Conservation (phyloP, 345 rosid genomes). For the Rubroshorea leprosula region DNA sequence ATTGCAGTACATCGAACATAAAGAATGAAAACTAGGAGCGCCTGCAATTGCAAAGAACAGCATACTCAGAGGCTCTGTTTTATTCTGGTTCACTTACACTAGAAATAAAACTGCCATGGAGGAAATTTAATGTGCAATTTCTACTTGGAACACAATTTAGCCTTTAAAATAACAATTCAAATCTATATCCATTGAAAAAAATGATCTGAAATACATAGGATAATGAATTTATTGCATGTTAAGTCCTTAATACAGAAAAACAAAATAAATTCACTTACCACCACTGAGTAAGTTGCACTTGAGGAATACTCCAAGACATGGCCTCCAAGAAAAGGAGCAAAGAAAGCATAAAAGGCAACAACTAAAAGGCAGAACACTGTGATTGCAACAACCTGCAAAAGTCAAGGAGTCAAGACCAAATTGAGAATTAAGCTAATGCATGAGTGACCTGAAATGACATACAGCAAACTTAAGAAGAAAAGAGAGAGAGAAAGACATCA, state of each 20-base stretch:
- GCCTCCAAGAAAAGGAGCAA: conserved; percentile 95
- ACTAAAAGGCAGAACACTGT: conserved; percentile 88
- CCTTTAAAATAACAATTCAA: too few relatives aligned
- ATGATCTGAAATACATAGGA: too few relatives aligned
- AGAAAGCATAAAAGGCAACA: conserved; percentile 91
- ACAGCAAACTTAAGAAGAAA: neutral
- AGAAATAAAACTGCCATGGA: neutral
- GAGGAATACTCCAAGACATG: conserved; percentile 75
- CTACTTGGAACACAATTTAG: neutral
- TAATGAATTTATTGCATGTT: too few relatives aligned
- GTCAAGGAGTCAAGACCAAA: conserved; percentile 11
- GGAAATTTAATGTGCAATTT: neutral
- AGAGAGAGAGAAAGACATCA: neutral
- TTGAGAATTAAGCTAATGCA: neutral
- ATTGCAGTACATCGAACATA: conserved; percentile 97
- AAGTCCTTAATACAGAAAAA: neutral
- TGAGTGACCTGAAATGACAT: neutral
- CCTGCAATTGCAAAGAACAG: conserved; percentile 47
- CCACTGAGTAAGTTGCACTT: conserved; percentile 69
- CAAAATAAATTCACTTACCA: conserved; percentile 51
- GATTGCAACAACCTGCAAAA: conserved; percentile 85
- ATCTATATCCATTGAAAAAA: too few relatives aligned
- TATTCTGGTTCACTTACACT: neutral
- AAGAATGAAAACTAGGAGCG: conserved; percentile 75
- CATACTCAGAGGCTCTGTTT: conserved; percentile 4